Conservation (phyloP, 768 basidiomycete genomes). For the Cystobasidium tubakii region DNA sequence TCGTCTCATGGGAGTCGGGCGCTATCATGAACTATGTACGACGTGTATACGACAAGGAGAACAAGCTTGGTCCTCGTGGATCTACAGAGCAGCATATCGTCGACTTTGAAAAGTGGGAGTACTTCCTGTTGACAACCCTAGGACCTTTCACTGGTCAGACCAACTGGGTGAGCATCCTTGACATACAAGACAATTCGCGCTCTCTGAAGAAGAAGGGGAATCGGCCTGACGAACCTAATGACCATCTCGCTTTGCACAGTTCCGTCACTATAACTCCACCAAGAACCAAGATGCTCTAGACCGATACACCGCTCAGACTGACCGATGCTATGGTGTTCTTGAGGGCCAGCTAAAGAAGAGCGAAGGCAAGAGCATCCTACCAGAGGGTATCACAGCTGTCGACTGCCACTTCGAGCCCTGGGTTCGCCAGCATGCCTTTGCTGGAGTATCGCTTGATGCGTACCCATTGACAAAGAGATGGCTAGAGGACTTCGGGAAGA, state of each 20-base stretch:
- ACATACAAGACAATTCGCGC: too few species aligned
- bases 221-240: not conserved
- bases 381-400: not conserved
- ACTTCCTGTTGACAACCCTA: not conserved
- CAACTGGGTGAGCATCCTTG: not conserved
- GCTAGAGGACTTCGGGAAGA: not conserved
- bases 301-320: not conserved
- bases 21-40: slow-evolving; percentile 2
- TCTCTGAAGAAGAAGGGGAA: too few species aligned
- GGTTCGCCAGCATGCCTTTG: not conserved
- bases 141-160: not conserved
- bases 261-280: not conserved
- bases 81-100: not conserved
- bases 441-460: not conserved
- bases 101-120: not conserved
- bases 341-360: not conserved
- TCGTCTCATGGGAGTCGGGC: not conserved
- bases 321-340: not conserved
- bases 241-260: too few species aligned
- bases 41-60: not conserved
- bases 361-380: slow-evolving; percentile 4
- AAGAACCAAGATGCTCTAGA: not conserved
- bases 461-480: not conserved
- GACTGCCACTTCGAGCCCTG: slow-evolving; percentile 3
- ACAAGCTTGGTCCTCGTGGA: not conserved